Evolutionary conservation across 75 land plant genomes (phyloP).

Genomic region (Picea glauca): DNA sequence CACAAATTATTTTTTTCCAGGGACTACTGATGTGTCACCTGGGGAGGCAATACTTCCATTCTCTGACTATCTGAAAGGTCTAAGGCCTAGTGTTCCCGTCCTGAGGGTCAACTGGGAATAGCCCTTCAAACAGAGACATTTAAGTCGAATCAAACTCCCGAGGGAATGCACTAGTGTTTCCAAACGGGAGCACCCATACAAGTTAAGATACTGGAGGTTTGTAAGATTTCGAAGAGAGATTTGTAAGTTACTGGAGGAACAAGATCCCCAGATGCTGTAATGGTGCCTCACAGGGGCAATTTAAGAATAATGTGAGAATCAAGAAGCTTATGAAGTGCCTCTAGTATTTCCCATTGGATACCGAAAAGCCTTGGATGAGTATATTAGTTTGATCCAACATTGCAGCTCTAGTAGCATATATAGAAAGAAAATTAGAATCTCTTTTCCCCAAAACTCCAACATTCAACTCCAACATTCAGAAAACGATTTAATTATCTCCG

Average conservation of each 20-base stretch:
- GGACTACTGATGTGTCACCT: too few relatives aligned
- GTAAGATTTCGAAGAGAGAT: too few relatives aligned
- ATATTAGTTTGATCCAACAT: constrained; percentile 73
- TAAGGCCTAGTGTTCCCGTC: too few relatives aligned
- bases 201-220: too few relatives aligned
- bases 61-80: too few relatives aligned
- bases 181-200: too few relatives aligned
- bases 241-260: constrained; percentile 28
- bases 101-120: too few relatives aligned
- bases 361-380: constrained; percentile 73
- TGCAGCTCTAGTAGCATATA: constrained; percentile 50
- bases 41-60: too few relatives aligned
- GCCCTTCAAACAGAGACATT: too few relatives aligned
- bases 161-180: too few relatives aligned
- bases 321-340: constrained; percentile 43
- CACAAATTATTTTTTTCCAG: too few relatives aligned
- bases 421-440: constrained; percentile 27
- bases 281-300: constrained; percentile 60
- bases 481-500: constrained; percentile 33
- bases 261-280: constrained; percentile 67
- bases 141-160: too few relatives aligned
- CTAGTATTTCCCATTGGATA: constrained; percentile 62
- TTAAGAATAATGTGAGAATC: constrained; percentile 53
- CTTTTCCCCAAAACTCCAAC: constrained; percentile 18
- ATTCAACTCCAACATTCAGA: constrained; percentile 21